A percentile compares a stretch with the other conserved stretches of the same genome.
phyloP scores from a whole-genome alignment of 140 eudicot species.

The Cichorium intybus region DNA sequence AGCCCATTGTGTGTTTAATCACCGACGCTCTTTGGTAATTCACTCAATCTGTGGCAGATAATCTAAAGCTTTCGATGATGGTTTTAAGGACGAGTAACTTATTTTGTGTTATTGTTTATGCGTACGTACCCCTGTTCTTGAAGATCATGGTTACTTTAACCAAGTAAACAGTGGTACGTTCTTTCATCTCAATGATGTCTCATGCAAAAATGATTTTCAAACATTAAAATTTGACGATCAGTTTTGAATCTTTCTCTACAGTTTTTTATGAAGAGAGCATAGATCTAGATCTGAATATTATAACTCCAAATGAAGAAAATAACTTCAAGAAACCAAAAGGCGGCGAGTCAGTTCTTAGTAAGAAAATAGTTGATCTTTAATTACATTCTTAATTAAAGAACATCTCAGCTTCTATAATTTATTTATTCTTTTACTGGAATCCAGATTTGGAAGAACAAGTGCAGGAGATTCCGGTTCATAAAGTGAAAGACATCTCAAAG shows the following conservation, averaged over 20 bases:
- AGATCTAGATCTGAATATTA: background rate
- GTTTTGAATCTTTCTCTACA: slow-evolving; percentile 3
- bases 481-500: slow-evolving; percentile 42
- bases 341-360: background rate
- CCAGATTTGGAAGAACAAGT: slow-evolving; percentile 35
- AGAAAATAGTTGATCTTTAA: background rate
- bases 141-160: slow-evolving; percentile 30
- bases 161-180: slow-evolving; percentile 16
- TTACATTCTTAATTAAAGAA: background rate
- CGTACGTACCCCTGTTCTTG: slow-evolving; percentile 31
- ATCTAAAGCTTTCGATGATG: slow-evolving; percentile 41
- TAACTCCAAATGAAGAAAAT: background rate
- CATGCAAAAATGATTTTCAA: background rate
- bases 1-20: slow-evolving; percentile 42
- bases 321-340: background rate
- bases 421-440: background rate
- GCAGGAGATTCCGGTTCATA: slow-evolving; percentile 43
- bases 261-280: slow-evolving; percentile 17
- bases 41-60: slow-evolving; percentile 47
- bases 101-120: slow-evolving; percentile 30
- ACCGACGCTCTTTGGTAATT: slow-evolving; percentile 55
- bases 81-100: slow-evolving; percentile 46
- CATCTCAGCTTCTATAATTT: background rate
- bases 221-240: background rate
- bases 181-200: background rate